These are phyloP conservation scores for Colletotrichum lindemuthianum DNA, from an alignment of 2,329 filamentous ascomycete genomes.

Conservation along the genomic window DNA sequence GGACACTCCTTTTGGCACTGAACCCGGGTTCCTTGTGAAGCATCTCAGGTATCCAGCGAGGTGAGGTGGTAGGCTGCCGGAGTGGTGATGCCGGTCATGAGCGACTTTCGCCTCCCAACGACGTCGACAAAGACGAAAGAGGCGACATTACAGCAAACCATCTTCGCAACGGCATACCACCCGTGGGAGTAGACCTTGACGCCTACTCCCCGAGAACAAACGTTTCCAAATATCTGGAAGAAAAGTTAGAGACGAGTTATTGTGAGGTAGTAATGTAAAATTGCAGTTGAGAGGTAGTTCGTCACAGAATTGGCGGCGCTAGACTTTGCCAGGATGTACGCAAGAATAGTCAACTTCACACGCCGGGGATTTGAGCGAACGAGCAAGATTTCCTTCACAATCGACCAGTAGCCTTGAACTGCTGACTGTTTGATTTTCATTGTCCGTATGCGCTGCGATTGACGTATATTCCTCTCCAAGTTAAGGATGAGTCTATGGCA, in stretches of 20 bases:
- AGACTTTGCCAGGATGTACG: slow-evolving; percentile 53
- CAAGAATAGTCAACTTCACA: slow-evolving; percentile 49
- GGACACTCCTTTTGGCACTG: slow-evolving; percentile 42
- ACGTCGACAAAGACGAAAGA: slow-evolving; percentile 56
- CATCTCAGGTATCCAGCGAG: slow-evolving; percentile 52
- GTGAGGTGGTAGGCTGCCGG: slow-evolving; percentile 54
- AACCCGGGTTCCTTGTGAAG: slow-evolving; percentile 37
- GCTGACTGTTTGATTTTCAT: slow-evolving; percentile 15
- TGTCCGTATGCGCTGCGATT: slow-evolving; percentile 40
- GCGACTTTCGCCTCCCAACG: slow-evolving; percentile 50
- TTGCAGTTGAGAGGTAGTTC: slow-evolving; percentile 47
- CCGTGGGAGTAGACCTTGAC: slow-evolving; percentile 49
- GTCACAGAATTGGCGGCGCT: slow-evolving; percentile 56
- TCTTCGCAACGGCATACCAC: slow-evolving; percentile 55
- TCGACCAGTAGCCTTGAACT: slow-evolving; percentile 34
- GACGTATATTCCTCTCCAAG: slow-evolving; percentile 41
- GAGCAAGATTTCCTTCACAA: slow-evolving; percentile 49
- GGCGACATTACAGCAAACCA: slow-evolving; percentile 52
- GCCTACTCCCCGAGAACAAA: slow-evolving; percentile 45
- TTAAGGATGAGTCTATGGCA: slow-evolving; percentile 41
- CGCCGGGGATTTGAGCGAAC: slow-evolving; percentile 51
- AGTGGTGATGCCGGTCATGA: slow-evolving; percentile 47
- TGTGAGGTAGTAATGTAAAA: too few relatives aligned
- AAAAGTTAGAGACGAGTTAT: slow-evolving; percentile 46
- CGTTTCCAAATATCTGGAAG: slow-evolving; percentile 36